Conservation (phyloP, 2,329 filamentous ascomycete species). For the Ceratocystis huliohia region DNA sequence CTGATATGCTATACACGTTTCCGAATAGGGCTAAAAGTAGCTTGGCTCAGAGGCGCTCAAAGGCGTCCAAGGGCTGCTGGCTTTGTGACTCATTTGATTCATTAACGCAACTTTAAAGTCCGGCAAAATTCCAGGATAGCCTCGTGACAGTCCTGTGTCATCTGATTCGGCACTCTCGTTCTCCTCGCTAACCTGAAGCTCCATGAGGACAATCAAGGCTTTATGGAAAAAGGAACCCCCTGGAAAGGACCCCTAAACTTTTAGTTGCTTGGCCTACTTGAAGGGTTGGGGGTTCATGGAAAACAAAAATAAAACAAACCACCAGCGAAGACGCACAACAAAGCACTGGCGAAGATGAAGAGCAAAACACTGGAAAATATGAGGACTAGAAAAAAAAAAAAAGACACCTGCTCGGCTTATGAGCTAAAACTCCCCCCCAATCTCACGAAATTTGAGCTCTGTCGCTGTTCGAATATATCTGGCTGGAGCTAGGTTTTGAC, state of each 20-base stretch:
- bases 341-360: not conserved
- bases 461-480: not conserved
- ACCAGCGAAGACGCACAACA: not conserved
- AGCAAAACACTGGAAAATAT: not conserved
- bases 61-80: not conserved
- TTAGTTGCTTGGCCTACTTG: not conserved
- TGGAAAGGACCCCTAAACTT: not conserved
- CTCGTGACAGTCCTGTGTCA: not conserved
- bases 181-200: not conserved
- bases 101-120: not conserved
- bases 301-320: too few relatives aligned
- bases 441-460: not conserved
- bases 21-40: not conserved
- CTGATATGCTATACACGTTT: not conserved
- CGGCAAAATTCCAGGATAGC: not conserved
- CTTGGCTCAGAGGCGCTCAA: not conserved
- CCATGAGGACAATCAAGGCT: not conserved
- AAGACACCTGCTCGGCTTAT: slow-evolving; percentile 6
- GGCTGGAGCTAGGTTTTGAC: slow-evolving; percentile 32
- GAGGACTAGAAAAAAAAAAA: slow-evolving; percentile 1
- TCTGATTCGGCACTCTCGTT: not conserved
- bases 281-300: too few relatives aligned
- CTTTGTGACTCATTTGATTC: not conserved
- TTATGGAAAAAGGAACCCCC: not conserved
- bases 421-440: too few relatives aligned